A percentile compares a stretch with the other conserved stretches of the same genome.
Conservation (phyloP, 192 early-diverging fungal species). For the Phlyctochytrium arcticum region DNA sequence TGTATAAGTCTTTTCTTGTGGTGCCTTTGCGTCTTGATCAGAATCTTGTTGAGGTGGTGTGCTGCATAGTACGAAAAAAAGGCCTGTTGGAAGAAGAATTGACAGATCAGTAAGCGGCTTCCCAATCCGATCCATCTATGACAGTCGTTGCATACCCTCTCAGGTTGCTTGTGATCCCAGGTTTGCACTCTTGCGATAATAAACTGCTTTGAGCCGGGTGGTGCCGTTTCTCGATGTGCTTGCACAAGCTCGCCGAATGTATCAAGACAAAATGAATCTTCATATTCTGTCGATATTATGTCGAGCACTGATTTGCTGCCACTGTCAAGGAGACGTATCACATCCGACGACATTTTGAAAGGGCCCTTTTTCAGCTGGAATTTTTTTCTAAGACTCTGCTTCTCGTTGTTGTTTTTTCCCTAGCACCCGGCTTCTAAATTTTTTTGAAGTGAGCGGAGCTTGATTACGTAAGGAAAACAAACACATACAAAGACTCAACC, state of each 20-base stretch:
- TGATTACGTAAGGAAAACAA: no score
- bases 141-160: slow-evolving; percentile 11
- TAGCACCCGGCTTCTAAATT: no score
- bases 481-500: no score
- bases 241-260: slow-evolving; percentile 50
- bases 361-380: neutral
- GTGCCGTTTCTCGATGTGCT: slow-evolving; percentile 35
- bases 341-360: slow-evolving; percentile 8
- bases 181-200: slow-evolving; percentile 61
- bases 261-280: slow-evolving; percentile 57
- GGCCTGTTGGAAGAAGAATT: slow-evolving; percentile 12
- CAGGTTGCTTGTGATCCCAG: slow-evolving; percentile 55
- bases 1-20: slow-evolving; percentile 57
- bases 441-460: no score
- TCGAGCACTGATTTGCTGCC: slow-evolving; percentile 43
- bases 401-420: neutral
- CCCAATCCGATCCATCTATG: neutral
- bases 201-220: slow-evolving; percentile 43
- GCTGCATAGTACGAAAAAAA: slow-evolving; percentile 59
- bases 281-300: slow-evolving; percentile 53
- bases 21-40: slow-evolving; percentile 61
- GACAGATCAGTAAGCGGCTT: slow-evolving; percentile 3
- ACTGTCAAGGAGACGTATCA: slow-evolving; percentile 52
- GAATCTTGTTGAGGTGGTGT: slow-evolving; percentile 58
- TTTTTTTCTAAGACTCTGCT: neutral